phyloP scores from a whole-genome alignment of 345 rosid genomes.

The Linum usitatissimum region DNA sequence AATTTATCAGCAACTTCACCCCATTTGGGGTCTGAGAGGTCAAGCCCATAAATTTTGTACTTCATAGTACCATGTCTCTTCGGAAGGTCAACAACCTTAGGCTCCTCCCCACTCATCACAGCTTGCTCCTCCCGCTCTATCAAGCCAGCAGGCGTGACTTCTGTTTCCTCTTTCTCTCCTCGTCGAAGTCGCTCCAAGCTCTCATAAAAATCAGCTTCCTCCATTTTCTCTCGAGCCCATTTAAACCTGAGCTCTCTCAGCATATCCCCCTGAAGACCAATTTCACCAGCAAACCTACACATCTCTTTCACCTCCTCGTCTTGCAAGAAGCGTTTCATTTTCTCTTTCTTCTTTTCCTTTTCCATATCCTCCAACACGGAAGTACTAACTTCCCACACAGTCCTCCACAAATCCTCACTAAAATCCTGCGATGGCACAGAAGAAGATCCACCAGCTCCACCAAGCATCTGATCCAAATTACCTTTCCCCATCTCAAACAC shows the following conservation, averaged over 20 bases:
- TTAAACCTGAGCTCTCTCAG: slow-evolving; percentile 82
- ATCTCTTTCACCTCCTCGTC: slow-evolving; percentile 65
- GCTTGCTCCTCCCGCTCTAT: slow-evolving; percentile 15
- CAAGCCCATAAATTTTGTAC: slow-evolving; percentile 88
- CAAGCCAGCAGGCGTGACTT: slow-evolving; percentile 20
- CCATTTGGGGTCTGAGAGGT: slow-evolving; percentile 79
- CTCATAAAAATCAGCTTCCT: slow-evolving; percentile 62
- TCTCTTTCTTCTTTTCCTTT: slow-evolving; percentile 71
- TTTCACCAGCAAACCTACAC: slow-evolving; percentile 81
- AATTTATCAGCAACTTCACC: slow-evolving; percentile 57
- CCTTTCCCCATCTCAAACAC: slow-evolving; percentile 63
- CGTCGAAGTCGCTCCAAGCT: slow-evolving; percentile 37
- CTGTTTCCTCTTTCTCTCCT: slow-evolving; percentile 27
- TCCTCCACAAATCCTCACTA: slow-evolving; percentile 69
- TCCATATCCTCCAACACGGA: slow-evolving; percentile 77
- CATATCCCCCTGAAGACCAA: slow-evolving; percentile 80
- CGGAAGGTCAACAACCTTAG: slow-evolving; percentile 47
- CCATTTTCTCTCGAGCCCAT: slow-evolving; percentile 88
- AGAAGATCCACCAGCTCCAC: slow-evolving; percentile 18
- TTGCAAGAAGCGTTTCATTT: slow-evolving; percentile 65
- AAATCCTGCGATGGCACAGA: slow-evolving; percentile 30
- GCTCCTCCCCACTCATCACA: slow-evolving; percentile 24
- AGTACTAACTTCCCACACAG: slow-evolving; percentile 72
- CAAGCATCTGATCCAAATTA: slow-evolving; percentile 7
- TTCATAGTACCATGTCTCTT: slow-evolving; percentile 74